Percentiles rank a stretch among this genome's conserved stretches.
Evolutionary conservation across 495 filamentous ascomycete species (phyloP).

Genomic region (Hypoxylon fuscum): DNA sequence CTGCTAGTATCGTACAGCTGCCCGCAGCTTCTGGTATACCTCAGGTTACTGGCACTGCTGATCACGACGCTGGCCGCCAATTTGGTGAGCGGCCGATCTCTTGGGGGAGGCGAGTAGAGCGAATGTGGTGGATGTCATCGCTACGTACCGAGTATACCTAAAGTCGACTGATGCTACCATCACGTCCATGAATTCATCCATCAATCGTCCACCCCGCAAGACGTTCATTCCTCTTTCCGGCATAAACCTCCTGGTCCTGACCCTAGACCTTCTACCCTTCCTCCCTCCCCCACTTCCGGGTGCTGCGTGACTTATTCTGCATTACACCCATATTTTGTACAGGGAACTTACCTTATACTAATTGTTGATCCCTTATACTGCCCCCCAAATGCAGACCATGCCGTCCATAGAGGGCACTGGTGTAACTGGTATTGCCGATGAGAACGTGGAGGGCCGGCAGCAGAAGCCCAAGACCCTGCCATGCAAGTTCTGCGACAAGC

Average conservation of each 20-base stretch:
- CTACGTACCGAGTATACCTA: slow-evolving; percentile 45
- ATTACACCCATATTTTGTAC: slow-evolving; percentile 47
- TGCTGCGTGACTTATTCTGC: slow-evolving; percentile 51
- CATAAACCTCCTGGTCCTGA: slow-evolving; percentile 48
- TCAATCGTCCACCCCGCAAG: slow-evolving; percentile 46
- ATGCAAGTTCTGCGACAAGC: slow-evolving; percentile 64
- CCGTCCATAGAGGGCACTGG: slow-evolving; percentile 59
- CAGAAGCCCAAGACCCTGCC: slow-evolving; percentile 64
- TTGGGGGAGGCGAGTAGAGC: slow-evolving; percentile 25
- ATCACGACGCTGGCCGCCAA: slow-evolving; percentile 33
- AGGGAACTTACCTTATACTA: slow-evolving; percentile 53
- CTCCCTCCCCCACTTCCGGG: slow-evolving; percentile 42
- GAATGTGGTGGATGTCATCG: slow-evolving; percentile 33
- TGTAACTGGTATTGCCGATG: slow-evolving; percentile 52
- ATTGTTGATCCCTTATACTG: slow-evolving; percentile 42
- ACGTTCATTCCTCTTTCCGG: slow-evolving; percentile 49
- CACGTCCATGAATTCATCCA: slow-evolving; percentile 49
- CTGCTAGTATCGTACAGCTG: slow-evolving; percentile 25
- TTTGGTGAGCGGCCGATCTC: slow-evolving; percentile 34
- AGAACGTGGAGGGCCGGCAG: slow-evolving; percentile 57
- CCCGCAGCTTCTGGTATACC: slow-evolving; percentile 8
- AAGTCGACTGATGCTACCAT: slow-evolving; percentile 42
- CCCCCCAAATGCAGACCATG: slow-evolving; percentile 56
- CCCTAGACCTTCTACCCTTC: slow-evolving; percentile 44
- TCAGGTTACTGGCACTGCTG: slow-evolving; percentile 27